Percentiles rank a stretch among this genome's conserved stretches.
Evolutionary conservation across 2,329 filamentous ascomycete genomes (phyloP).

Genomic region (Fonsecaea pugnacius): DNA sequence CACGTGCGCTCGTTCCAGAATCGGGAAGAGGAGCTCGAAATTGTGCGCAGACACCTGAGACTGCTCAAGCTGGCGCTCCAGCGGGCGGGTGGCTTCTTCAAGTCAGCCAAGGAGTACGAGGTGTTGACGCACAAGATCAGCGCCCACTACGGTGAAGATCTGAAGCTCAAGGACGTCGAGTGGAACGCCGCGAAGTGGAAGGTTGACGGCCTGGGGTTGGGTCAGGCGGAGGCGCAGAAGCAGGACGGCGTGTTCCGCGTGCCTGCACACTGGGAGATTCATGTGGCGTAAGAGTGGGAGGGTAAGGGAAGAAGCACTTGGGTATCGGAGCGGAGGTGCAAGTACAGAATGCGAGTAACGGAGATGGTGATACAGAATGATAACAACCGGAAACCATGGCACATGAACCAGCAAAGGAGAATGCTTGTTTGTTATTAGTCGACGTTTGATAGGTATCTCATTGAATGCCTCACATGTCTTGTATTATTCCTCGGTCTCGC

Average conservation of each 20-base stretch:
- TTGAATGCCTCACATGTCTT: no score
- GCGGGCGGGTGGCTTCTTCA: constrained; percentile 51
- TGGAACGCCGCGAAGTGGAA: constrained; percentile 56
- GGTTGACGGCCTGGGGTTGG: constrained; percentile 50
- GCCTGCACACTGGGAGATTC: constrained; percentile 15
- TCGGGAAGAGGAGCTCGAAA: constrained; percentile 39
- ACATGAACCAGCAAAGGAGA: no score
- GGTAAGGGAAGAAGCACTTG: not conserved
- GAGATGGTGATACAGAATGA: not conserved
- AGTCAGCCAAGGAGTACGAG: constrained; percentile 55
- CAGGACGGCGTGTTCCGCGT: constrained; percentile 16
- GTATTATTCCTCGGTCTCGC: no score
- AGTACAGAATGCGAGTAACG: not conserved
- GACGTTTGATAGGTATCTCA: no score
- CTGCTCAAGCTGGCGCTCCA: constrained; percentile 48
- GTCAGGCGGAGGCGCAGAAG: constrained; percentile 50
- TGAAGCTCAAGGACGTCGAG: constrained; percentile 43
- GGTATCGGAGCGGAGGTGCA: no score
- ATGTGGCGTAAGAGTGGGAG: not conserved
- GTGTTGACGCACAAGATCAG: constrained; percentile 8
- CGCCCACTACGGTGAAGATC: constrained; percentile 35
- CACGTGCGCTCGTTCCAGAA: constrained; percentile 31
- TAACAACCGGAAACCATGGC: no score
- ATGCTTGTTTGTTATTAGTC: no score
- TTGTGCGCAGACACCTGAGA: constrained; percentile 45